A percentile compares a stretch with the other conserved stretches of the same genome.
Conservation (phyloP, 2,329 filamentous ascomycete genomes). For the Talaromyces sp. region DNA sequence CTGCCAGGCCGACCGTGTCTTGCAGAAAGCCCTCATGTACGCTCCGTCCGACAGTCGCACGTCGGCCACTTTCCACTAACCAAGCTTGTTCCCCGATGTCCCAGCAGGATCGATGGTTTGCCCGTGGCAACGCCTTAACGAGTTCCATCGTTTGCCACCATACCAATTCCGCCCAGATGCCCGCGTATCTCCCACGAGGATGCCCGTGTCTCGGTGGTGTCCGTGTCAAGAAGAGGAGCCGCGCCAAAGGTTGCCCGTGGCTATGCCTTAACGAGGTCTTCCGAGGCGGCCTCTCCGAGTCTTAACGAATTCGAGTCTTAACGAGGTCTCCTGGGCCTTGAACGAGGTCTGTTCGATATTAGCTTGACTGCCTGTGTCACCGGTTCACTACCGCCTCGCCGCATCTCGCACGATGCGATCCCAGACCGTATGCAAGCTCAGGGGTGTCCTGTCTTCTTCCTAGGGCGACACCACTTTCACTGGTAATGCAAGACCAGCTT, state of each 20-base stretch:
- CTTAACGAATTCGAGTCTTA: slow-evolving; percentile 13
- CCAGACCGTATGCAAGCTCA: slow-evolving; percentile 17
- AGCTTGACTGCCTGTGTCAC: slow-evolving; percentile 14
- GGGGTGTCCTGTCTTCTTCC: slow-evolving; percentile 15
- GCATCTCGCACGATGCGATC: slow-evolving; percentile 15
- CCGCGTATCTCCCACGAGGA: too few relatives aligned
- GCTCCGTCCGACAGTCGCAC: slow-evolving; percentile 10
- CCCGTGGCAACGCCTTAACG: slow-evolving; percentile 12
- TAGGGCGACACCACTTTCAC: slow-evolving; percentile 17
- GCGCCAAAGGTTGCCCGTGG: slow-evolving; percentile 3
- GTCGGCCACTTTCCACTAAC: slow-evolving; percentile 14
- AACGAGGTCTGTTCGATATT: slow-evolving; percentile 12
- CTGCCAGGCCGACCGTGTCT: slow-evolving; percentile 11
- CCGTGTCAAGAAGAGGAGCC: slow-evolving; percentile 7
- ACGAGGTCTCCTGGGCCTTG: slow-evolving; percentile 11
- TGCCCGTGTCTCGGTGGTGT: slow-evolving; percentile 15
- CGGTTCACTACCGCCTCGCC: slow-evolving; percentile 12
- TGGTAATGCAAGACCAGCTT: slow-evolving; percentile 15
- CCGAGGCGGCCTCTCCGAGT: background rate
- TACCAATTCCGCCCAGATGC: slow-evolving; percentile 5
- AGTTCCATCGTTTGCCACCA: slow-evolving; percentile 5
- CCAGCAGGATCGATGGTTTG: slow-evolving; percentile 4
- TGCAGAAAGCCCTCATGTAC: slow-evolving; percentile 13
- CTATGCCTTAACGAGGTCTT: slow-evolving; percentile 18
- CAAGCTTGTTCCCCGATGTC: slow-evolving; percentile 10